Evolutionary conservation across 2,329 filamentous ascomycete genomes (phyloP).

Genomic region (Diaporthe citriasiana): DNA sequence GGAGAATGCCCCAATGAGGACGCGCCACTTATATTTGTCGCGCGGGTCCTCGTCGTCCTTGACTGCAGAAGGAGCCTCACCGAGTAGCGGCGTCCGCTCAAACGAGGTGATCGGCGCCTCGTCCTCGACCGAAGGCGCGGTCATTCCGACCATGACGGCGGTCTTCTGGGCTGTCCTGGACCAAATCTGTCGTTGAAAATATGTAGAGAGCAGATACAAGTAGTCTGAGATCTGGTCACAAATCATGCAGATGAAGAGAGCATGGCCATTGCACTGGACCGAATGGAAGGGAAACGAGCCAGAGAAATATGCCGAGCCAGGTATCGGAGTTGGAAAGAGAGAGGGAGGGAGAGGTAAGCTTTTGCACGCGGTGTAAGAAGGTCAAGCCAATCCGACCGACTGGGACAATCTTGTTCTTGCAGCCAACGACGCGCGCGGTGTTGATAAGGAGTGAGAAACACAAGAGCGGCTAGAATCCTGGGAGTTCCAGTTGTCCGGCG

Average conservation of each 20-base stretch:
- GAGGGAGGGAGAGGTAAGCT: neutral
- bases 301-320: neutral
- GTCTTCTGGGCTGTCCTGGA: neutral
- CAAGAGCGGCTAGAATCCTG: neutral
- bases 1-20: slow-evolving; percentile 49
- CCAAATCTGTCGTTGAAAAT: neutral
- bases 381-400: neutral
- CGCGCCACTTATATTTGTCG: slow-evolving; percentile 45
- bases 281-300: neutral
- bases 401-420: neutral
- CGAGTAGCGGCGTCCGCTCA: slow-evolving; percentile 34
- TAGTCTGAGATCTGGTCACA: neutral
- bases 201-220: neutral
- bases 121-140: slow-evolving; percentile 15
- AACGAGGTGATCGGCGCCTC: neutral
- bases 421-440: neutral
- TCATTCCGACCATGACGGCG: neutral
- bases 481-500: neutral
- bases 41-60: slow-evolving; percentile 39
- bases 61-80: neutral
- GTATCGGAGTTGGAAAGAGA: neutral
- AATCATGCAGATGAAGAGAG: neutral
- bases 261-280: neutral
- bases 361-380: neutral
- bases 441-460: neutral